Conservation (phyloP, 129 eudicot species). For the Glebionis coronaria region DNA sequence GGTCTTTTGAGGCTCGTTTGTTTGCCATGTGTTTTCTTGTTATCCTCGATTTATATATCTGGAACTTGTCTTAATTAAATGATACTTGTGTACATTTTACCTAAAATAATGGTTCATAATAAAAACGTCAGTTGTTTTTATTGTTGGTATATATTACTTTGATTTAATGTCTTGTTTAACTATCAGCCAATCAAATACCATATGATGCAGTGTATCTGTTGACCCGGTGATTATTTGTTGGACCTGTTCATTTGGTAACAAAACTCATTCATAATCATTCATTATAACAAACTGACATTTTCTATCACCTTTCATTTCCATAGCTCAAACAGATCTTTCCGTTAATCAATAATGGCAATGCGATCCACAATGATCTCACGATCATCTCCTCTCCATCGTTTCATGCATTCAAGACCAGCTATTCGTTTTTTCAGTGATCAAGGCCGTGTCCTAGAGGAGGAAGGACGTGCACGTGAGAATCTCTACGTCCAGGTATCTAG, state of each 20-base stretch:
- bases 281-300: constrained; percentile 4
- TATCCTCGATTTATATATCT: too few relatives aligned
- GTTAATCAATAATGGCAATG: constrained; percentile 48
- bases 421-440: constrained; percentile 54
- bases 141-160: background rate
- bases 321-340: constrained; percentile 17
- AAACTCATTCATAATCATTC: constrained; percentile 15
- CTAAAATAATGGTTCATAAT: background rate
- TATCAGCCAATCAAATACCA: background rate
- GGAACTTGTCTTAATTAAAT: too few relatives aligned
- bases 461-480: constrained; percentile 71
- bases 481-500: constrained; percentile 54
- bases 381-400: constrained; percentile 31
- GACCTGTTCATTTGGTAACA: constrained; percentile 22
- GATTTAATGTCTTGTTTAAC: background rate
- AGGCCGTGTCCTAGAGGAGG: constrained; percentile 65
- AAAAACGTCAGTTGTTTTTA: background rate
- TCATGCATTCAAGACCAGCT: constrained; percentile 27
- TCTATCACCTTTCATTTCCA: constrained; percentile 7
- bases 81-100: background rate
- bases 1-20: too few relatives aligned
- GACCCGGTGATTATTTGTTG: constrained; percentile 23
- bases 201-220: constrained; percentile 11
- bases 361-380: constrained; percentile 42
- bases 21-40: too few relatives aligned